These are phyloP conservation scores for Malassezia furfur DNA, from an alignment of 1,284 basidiomycete species.

Conservation along the genomic window DNA sequence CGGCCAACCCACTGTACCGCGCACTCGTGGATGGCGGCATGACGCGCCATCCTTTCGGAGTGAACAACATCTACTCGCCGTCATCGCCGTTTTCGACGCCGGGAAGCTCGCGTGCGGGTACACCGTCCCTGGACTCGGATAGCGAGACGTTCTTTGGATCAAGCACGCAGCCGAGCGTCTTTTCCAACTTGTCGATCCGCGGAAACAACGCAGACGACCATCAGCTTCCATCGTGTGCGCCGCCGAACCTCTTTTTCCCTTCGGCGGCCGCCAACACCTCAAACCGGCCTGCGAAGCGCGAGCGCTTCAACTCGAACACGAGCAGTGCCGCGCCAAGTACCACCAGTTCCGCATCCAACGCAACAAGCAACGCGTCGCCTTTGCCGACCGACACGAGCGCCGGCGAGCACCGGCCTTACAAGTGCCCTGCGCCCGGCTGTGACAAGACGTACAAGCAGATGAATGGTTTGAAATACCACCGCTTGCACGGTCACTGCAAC, in stretches of 20 bases:
- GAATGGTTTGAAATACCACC: constrained; percentile 91
- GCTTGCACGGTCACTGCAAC: constrained; percentile 76
- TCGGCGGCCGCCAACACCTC: constrained; percentile 22
- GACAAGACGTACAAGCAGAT: constrained; percentile 98
- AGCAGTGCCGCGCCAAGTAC: not conserved
- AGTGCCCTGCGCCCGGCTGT: constrained; percentile 91
- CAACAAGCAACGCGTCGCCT: constrained; percentile 17
- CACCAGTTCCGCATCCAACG: not conserved
- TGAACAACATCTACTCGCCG: constrained; percentile 37
- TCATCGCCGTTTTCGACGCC: constrained; percentile 47
- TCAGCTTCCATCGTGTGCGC: constrained; percentile 46
- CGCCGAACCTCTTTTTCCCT: constrained; percentile 48
- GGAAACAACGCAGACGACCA: constrained; percentile 29
- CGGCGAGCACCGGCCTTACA: constrained; percentile 68
- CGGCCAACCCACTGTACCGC: constrained; percentile 38
- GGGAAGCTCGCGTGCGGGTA: constrained; percentile 39
- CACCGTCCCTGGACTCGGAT: constrained; percentile 33
- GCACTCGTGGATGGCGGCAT: constrained; percentile 42
- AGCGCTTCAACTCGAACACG: constrained; percentile 22
- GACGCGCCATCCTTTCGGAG: constrained; percentile 25
- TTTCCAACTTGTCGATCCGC: constrained; percentile 41
- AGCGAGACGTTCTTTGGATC: constrained; percentile 36
- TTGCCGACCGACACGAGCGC: constrained; percentile 16
- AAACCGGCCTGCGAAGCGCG: constrained; percentile 35
- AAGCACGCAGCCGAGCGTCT: constrained; percentile 34